Evolutionary conservation across 345 rosid genomes (phyloP), one percentile per base, ranked within the genome.

Genomic region (Toxicodendron radicans): DNA sequence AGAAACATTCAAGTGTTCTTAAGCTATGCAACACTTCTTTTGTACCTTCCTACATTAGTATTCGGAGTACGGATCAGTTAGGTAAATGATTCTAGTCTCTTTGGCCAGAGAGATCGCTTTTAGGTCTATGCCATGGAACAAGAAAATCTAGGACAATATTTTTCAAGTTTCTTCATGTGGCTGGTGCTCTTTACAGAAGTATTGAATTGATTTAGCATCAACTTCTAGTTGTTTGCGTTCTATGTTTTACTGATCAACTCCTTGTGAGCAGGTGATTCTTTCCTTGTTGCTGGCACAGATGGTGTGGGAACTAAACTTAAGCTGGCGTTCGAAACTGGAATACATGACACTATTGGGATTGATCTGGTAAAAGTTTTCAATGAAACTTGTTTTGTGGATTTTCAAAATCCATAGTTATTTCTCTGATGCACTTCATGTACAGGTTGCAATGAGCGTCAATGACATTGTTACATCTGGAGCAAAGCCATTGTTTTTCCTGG

Each of bases 361-460:
- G 98, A 95, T 77, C 80, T 93, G 89, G 99, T 93, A 87, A 80
- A 24, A 18, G 52, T 30, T 48, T 2, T 33, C 13, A 35, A 56
- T 38, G 2, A 52, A 71, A 5, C 12, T 16, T 65, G 59, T 24
- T 41, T 4, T 38, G 20, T 70, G 16, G 16, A 30, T 61, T 73
- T 63, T 52, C 17, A 33, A 52, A 27, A 0, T 71, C 12, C 30
- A n/a, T 11, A 23, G 41, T 68, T 82, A 54, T 67, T 64, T 58
- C 67, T 56, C 51, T 79, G 38, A 66, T 71, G 7, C 23, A 30
- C 16, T 61, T 72, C 16, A 13, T 7, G 64, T 68, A 13, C 73
- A 93, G 98, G 98, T 95, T 54, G 99, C 99, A 1, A 93, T 95
- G 98, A 91, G 97, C 78, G 99, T 95, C 75, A 95, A 93, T 73